A percentile compares a stretch with the other conserved stretches of the same genome.
Evolutionary conservation across 2,329 filamentous ascomycete genomes (phyloP).

Genomic region (Penicillium expansum): DNA sequence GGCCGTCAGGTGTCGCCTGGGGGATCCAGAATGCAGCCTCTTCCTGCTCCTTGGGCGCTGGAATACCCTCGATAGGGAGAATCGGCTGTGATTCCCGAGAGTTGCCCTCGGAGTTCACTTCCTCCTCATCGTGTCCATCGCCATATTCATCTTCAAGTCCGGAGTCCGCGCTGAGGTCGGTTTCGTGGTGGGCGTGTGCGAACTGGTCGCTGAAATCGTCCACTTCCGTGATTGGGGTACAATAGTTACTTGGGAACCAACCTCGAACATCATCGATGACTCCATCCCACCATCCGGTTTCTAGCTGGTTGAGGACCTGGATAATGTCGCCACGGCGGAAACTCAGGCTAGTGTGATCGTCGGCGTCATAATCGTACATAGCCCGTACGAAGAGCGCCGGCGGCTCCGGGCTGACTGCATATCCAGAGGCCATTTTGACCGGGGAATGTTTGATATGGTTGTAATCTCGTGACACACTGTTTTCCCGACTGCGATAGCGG

Average conservation of each 20-base stretch:
- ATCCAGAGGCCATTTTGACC: constrained; percentile 32
- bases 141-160: constrained; percentile 61
- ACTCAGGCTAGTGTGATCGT: constrained; percentile 93
- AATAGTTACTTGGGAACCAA: constrained; percentile 99
- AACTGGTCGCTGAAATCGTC: constrained; percentile 67
- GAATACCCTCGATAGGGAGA: constrained; percentile 67
- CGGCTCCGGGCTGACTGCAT: constrained; percentile 40
- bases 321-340: constrained; percentile 97
- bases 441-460: constrained; percentile 24
- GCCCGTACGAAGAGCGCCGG: constrained; percentile 81
- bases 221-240: constrained; percentile 74
- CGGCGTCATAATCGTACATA: constrained; percentile 95
- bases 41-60: constrained; percentile 63
- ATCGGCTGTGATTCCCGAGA: constrained; percentile 59
- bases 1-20: constrained; percentile 88
- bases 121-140: constrained; percentile 60
- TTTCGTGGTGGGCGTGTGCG: constrained; percentile 55
- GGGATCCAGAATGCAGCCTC: constrained; percentile 98
- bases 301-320: constrained; percentile 95
- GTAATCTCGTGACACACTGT: constrained; percentile 29
- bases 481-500: constrained; percentile 32
- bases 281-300: constrained; percentile 99
- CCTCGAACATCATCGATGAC: constrained; percentile 95
- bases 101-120: constrained; percentile 66
- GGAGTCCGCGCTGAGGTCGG: constrained; percentile 51